Evolutionary conservation across 768 basidiomycete species (phyloP), one percentile per base, ranked within the genome.

Genomic region (Leccinum obscurum): DNA sequence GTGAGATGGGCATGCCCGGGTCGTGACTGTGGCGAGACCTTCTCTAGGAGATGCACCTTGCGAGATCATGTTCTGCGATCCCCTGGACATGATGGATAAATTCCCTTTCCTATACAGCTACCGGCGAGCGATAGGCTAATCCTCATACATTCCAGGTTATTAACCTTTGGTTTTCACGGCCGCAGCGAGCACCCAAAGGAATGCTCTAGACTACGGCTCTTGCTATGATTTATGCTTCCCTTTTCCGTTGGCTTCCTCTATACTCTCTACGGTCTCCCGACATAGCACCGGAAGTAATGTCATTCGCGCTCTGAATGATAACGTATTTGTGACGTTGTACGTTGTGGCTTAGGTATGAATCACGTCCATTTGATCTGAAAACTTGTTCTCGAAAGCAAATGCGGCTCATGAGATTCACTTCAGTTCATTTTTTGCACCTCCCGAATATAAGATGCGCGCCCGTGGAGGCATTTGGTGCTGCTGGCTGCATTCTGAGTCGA

Each of bases 1-100:
- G 56, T 15, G 2, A 58, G 6, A 10, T 69, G 68, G 67, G 51
- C 57, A 0, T 68, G 67, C 9, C 60, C 57, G 0, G 0, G 34
- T 35, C 34, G 13, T 35, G 34, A 0, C 1, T 68, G 66, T n/a
- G 0, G 0, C 2, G 5, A 9, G 0, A 39, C 34, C 3, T 63
- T 64, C 41, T 32, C 32, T 32, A 35, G 34, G 34, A 35, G 34
- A 1, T 35, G 34, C 13, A 58, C 60, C 0, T 26, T 63, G 32
- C 1, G 1, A 17, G n/a, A 32, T 0, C 67, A 68, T 56, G 28
- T 61, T 13, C 11, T 11, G 13, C 51, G 48, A 15, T 0, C 3
- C 28, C 52, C n/a, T 22, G 44, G 11, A 20, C 24, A 55, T 11
- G 32, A 32, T 11, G 10, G 32, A 32, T 32, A 32, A 4, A n/a